Conservation (phyloP, 805 yeast genomes). For the Candida nitratophila region DNA sequence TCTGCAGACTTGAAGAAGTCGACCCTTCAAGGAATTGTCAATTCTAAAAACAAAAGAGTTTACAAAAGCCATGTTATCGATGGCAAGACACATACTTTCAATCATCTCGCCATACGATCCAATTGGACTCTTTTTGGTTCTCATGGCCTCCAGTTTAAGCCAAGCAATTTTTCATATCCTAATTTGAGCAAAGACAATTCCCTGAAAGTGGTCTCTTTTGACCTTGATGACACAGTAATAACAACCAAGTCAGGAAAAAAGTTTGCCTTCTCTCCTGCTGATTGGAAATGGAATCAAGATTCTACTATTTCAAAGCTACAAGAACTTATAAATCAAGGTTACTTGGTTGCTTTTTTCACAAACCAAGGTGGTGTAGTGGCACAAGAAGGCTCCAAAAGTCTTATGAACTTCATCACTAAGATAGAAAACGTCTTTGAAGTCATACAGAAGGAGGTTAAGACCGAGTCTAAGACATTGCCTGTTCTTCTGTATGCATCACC, state of each 20-base stretch:
- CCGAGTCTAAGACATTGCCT: slow-evolving; percentile 5
- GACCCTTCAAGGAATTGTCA: no score
- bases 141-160: slow-evolving; percentile 9
- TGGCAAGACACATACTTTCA: slow-evolving; percentile 1
- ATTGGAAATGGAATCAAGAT: slow-evolving; percentile 60
- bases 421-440: slow-evolving; percentile 30
- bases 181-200: slow-evolving; percentile 1
- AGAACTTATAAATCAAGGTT: slow-evolving; percentile 12
- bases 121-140: slow-evolving; percentile 7
- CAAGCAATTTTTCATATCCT: not conserved
- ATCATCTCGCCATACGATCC: not conserved
- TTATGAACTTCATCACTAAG: slow-evolving; percentile 33
- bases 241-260: slow-evolving; percentile 44
- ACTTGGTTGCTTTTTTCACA: slow-evolving; percentile 61
- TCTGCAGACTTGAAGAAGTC: not conserved
- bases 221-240: slow-evolving; percentile 76
- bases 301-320: slow-evolving; percentile 19
- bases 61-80: not conserved
- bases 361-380: slow-evolving; percentile 74
- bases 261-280: slow-evolving; percentile 54
- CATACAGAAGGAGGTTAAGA: slow-evolving; percentile 14
- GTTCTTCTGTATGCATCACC: slow-evolving; percentile 60
- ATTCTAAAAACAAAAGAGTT: no score
- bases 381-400: slow-evolving; percentile 26
- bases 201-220: slow-evolving; percentile 62